Conservation (phyloP, 2,329 filamentous ascomycete species). For the Ophiostoma sp. region DNA sequence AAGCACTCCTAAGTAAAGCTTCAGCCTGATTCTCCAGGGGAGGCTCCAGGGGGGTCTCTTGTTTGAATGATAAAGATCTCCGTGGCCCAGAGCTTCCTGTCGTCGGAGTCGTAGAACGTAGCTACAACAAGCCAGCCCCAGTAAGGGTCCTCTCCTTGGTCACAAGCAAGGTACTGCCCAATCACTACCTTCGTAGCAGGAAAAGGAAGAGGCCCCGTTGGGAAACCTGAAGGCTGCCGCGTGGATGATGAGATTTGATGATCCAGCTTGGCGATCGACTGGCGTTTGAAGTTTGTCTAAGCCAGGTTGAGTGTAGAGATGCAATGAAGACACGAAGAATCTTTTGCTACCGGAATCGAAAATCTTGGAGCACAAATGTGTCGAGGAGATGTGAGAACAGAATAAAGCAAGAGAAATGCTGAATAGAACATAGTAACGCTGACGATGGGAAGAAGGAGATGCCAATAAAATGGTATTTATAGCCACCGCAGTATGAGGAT, state of each 20-base stretch:
- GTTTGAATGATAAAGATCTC: constrained; percentile 37
- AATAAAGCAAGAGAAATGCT: neutral
- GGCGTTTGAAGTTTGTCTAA: neutral
- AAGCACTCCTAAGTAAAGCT: neutral
- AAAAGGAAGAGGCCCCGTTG: constrained; percentile 34
- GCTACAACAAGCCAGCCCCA: constrained; percentile 47
- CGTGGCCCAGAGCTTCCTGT: constrained; percentile 43
- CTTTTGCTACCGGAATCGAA: neutral
- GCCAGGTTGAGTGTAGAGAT: neutral
- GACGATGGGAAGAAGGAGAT: neutral
- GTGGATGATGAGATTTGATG: constrained; percentile 7
- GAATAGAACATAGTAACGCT: neutral
- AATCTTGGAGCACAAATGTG: neutral
- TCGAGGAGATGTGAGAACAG: neutral
- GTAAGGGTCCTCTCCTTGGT: constrained; percentile 29
- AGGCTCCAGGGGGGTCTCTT: neutral
- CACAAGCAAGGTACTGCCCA: constrained; percentile 38
- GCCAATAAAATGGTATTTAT: neutral
- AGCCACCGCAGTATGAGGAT: neutral
- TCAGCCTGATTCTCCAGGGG: neutral
- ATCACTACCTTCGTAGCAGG: constrained; percentile 45
- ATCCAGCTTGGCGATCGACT: neutral
- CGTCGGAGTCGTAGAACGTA: constrained; percentile 43
- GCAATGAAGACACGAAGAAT: neutral
- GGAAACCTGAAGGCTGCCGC: neutral